Conservation (phyloP, 2,329 filamentous ascomycete genomes). For the Trichoderma brevicompactum region DNA sequence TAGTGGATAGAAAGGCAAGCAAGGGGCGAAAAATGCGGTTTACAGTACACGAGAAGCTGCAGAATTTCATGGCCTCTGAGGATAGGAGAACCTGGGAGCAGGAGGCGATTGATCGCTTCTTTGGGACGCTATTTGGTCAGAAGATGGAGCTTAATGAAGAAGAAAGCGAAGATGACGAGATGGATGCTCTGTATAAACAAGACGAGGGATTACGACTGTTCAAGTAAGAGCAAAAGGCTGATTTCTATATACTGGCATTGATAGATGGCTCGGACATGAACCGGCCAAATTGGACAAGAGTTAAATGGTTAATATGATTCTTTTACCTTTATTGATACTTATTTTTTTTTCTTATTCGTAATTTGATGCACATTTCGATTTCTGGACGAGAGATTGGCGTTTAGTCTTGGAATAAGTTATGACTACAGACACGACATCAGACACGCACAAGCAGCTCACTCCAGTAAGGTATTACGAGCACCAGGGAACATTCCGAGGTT, state of each 20-base stretch:
- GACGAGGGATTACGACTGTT: constrained; percentile 61
- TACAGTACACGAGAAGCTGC: constrained; percentile 93
- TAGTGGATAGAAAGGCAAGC: constrained; percentile 90
- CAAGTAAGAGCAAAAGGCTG: constrained; percentile 30
- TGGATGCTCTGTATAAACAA: constrained; percentile 57
- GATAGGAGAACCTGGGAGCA: constrained; percentile 80
- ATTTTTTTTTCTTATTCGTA: no score
- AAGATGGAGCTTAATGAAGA: constrained; percentile 68
- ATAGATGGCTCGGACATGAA: constrained; percentile 1
- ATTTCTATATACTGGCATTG: not conserved
- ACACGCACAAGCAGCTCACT: no score
- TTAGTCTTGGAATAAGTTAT: no score
- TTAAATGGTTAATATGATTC: not conserved
- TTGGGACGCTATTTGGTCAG: constrained; percentile 74
- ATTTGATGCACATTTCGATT: not conserved
- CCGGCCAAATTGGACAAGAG: constrained; percentile 1
- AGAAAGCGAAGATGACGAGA: constrained; percentile 55
- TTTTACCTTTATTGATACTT: not conserved
- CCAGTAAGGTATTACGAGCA: not conserved
- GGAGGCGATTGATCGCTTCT: constrained; percentile 76
- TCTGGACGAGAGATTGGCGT: not conserved
- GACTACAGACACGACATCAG: no score
- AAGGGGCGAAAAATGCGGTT: constrained; percentile 95
- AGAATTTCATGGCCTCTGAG: constrained; percentile 97
- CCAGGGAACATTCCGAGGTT: not conserved